phyloP scores from a whole-genome alignment of 2,329 filamentous ascomycete species.

The Pseudocercospora pini-densiflorae region DNA sequence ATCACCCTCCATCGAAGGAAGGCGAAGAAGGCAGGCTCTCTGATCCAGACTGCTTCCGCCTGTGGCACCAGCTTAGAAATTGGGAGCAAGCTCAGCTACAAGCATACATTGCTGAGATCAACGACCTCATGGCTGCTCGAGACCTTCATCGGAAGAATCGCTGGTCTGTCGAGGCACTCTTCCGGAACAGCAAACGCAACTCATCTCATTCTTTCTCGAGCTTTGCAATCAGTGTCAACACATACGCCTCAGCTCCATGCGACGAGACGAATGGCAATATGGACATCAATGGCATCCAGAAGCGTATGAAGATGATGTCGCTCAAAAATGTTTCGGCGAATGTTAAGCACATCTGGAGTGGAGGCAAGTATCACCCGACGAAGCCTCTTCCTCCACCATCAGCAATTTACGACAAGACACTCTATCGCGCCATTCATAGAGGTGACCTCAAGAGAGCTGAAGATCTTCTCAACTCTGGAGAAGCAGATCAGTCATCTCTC shows the following conservation, averaged over 20 bases:
- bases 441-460: conserved; percentile 26
- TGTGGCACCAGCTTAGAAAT: conserved; percentile 32
- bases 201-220: conserved; percentile 28
- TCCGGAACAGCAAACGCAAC: conserved; percentile 20
- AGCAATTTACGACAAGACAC: conserved; percentile 24
- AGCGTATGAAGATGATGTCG: conserved; percentile 32
- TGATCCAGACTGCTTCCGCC: conserved; percentile 30
- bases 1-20: conserved; percentile 30
- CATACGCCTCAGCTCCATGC: conserved; percentile 34
- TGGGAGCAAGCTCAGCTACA: conserved; percentile 36
- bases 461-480: conserved; percentile 22
- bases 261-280: conserved; percentile 30
- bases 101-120: conserved; percentile 33
- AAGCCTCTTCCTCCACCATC: conserved; percentile 14
- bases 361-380: conserved; percentile 13
- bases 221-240: conserved; percentile 33
- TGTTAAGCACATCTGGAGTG: conserved; percentile 4
- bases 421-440: conserved; percentile 23
- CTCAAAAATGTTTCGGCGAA: conserved; percentile 23
- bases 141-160: conserved; percentile 23
- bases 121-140: conserved; percentile 27
- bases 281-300: conserved; percentile 33
- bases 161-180: conserved; percentile 33
- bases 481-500: conserved; percentile 19
- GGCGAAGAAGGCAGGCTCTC: conserved; percentile 20